phyloP scores from a whole-genome alignment of 2,329 filamentous ascomycete genomes.

The Curvularia sp. region DNA sequence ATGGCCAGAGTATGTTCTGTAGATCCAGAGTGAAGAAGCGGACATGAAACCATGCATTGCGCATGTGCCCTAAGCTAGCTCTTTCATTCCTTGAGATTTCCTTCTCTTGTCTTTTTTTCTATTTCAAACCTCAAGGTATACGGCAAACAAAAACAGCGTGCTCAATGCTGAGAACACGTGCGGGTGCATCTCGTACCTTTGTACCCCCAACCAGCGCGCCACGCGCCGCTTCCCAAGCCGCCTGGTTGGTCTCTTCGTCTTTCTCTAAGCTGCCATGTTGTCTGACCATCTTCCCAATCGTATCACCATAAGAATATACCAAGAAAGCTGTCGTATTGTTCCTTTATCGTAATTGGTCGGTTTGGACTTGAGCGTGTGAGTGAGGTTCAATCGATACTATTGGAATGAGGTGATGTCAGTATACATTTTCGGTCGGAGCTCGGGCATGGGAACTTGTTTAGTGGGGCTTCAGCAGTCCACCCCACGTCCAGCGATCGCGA shows the following conservation, averaged over 20 bases:
- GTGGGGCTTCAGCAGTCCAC: neutral
- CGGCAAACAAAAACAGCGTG: neutral
- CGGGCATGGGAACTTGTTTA: slow-evolving; percentile 13
- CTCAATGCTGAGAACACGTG: neutral
- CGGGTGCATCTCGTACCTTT: slow-evolving; percentile 58
- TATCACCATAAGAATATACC: neutral
- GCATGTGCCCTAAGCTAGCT: neutral
- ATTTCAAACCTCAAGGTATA: neutral
- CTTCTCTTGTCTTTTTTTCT: neutral
- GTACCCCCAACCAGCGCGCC: slow-evolving; percentile 71
- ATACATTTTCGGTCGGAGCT: slow-evolving; percentile 22
- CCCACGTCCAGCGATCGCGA: neutral
- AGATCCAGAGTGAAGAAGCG: neutral
- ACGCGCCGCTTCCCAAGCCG: slow-evolving; percentile 73
- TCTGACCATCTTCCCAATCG: slow-evolving; percentile 47
- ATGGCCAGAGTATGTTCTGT: neutral
- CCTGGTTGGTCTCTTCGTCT: slow-evolving; percentile 70
- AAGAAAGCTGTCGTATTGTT: neutral
- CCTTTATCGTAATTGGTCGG: neutral
- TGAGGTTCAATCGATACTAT: neutral
- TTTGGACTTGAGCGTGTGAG: neutral
- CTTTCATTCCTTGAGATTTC: neutral
- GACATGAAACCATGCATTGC: neutral
- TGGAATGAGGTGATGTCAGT: slow-evolving; percentile 29
- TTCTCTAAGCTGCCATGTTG: slow-evolving; percentile 64